These are phyloP conservation scores for Cynara cardunculus DNA, from an alignment of 129 eudicot genomes.

Conservation along the genomic window DNA sequence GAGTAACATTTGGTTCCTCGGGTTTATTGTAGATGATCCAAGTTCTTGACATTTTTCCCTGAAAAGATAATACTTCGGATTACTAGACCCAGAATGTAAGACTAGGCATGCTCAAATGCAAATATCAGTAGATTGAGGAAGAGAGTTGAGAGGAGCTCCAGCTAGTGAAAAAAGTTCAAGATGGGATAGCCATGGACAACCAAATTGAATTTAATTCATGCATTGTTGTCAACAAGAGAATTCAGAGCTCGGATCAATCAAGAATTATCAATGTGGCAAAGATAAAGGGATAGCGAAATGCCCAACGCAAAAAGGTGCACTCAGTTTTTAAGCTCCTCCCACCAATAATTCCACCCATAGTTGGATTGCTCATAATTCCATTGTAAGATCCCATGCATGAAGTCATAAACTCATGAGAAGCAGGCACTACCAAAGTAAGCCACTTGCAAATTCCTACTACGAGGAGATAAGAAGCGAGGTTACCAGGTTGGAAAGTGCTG, in stretches of 20 bases:
- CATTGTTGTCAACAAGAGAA: background rate
- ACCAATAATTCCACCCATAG: conserved; percentile 2
- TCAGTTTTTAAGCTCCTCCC: background rate
- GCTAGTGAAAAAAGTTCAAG: background rate
- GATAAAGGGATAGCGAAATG: background rate
- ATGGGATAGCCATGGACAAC: background rate
- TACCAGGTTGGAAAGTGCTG: background rate
- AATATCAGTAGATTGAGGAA: background rate
- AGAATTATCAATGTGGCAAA: background rate
- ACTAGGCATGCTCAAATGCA: background rate
- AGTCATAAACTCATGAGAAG: background rate
- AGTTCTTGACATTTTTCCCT: conserved; percentile 97
- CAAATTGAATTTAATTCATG: background rate
- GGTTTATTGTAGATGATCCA: conserved; percentile 95
- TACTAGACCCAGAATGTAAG: conserved; percentile 9
- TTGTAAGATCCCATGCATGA: background rate
- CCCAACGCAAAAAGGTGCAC: background rate
- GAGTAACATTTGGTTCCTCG: conserved; percentile 78
- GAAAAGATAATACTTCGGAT: conserved; percentile 24
- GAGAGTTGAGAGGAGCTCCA: background rate
- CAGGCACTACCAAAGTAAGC: background rate
- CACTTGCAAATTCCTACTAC: background rate
- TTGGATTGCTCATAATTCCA: background rate
- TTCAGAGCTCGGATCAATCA: background rate
- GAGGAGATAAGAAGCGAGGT: background rate